Evolutionary conservation across 2,329 filamentous ascomycete species (phyloP).

Genomic region (Trichoderma cornu-damae): DNA sequence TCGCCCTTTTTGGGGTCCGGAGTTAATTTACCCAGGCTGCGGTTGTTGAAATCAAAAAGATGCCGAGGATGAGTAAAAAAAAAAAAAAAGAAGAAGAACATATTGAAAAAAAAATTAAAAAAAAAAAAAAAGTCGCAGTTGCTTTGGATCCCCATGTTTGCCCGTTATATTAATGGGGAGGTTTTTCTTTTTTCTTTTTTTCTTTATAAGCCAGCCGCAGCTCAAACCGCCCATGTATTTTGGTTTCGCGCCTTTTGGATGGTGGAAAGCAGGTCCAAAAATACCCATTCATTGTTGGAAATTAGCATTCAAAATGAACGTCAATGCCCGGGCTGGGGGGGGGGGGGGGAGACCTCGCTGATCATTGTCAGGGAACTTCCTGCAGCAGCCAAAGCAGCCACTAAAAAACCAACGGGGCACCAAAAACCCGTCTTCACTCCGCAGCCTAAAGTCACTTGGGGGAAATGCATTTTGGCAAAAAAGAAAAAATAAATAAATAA

Average conservation of each 20-base stretch:
- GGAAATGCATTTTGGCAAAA: background rate
- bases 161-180: too few relatives aligned
- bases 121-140: too few relatives aligned
- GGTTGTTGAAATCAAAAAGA: too few relatives aligned
- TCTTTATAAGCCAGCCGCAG: too few relatives aligned
- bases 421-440: too few relatives aligned
- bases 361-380: background rate
- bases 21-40: too few relatives aligned
- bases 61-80: background rate
- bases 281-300: slow-evolving; percentile 9
- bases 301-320: slow-evolving; percentile 3
- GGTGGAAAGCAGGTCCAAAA: background rate
- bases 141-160: too few relatives aligned
- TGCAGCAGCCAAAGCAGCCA: background rate
- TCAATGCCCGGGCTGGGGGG: slow-evolving; percentile 5
- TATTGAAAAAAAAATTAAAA: too few relatives aligned
- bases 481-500: background rate
- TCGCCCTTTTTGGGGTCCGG: background rate
- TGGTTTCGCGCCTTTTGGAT: background rate
- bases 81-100: too few relatives aligned
- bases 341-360: background rate
- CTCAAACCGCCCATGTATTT: too few relatives aligned
- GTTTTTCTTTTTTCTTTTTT: too few relatives aligned
- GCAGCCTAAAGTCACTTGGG: too few relatives aligned
- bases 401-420: background rate